Evolutionary conservation across 345 rosid species (phyloP).

Genomic region (Melastoma malabathricum): DNA sequence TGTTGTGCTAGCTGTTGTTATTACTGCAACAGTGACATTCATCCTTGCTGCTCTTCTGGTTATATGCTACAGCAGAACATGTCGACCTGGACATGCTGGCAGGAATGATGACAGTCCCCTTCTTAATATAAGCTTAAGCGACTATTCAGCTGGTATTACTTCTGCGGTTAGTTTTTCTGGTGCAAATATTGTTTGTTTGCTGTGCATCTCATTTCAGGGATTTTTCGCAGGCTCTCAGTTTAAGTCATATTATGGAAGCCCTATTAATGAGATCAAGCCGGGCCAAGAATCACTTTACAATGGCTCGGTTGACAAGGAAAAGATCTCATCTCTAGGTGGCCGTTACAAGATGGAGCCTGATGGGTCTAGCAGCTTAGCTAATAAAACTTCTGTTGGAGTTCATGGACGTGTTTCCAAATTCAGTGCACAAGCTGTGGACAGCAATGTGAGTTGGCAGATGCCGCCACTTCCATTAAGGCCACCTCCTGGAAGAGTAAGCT

Average conservation of each 20-base stretch:
- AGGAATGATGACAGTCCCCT: slow-evolving; percentile 78
- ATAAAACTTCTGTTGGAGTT: slow-evolving; percentile 20
- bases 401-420: slow-evolving; percentile 5
- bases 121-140: slow-evolving; percentile 65
- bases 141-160: slow-evolving; percentile 44
- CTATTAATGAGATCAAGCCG: slow-evolving; percentile 36
- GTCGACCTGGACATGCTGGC: slow-evolving; percentile 23
- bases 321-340: slow-evolving; percentile 25
- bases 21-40: slow-evolving; percentile 61
- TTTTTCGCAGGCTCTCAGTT: slow-evolving; percentile 42
- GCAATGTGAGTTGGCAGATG: slow-evolving; percentile 3
- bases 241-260: slow-evolving; percentile 14
- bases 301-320: slow-evolving; percentile 8
- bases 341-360: slow-evolving; percentile 18
- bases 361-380: slow-evolving; percentile 11
- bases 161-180: too few relatives aligned
- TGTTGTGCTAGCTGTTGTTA: slow-evolving; percentile 55
- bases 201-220: slow-evolving; percentile 4
- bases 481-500: slow-evolving; percentile 65
- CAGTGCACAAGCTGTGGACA: slow-evolving; percentile 5
- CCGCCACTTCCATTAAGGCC: slow-evolving; percentile 34
- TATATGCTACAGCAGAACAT: slow-evolving; percentile 38
- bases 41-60: slow-evolving; percentile 53
- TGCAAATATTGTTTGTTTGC: background rate
- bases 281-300: slow-evolving; percentile 25